Conservation (phyloP, 2,329 filamentous ascomycete species). For the Aspergillus costaricaensis region DNA sequence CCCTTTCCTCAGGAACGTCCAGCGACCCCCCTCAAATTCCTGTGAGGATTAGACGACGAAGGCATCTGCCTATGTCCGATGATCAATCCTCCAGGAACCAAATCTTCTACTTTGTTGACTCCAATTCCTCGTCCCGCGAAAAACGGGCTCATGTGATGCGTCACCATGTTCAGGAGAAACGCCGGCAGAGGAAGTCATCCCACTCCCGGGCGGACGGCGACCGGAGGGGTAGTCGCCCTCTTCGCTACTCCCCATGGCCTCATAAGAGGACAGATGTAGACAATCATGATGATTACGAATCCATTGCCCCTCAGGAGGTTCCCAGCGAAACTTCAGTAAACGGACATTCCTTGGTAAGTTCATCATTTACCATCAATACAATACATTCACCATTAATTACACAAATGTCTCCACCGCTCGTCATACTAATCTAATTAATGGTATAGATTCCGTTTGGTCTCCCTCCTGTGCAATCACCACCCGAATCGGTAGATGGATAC, state of each 20-base stretch:
- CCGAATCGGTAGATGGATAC: conserved; percentile 8
- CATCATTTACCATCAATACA: conserved; percentile 6
- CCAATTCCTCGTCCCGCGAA: conserved; percentile 42
- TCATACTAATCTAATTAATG: neutral
- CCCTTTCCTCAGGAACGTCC: conserved; percentile 20
- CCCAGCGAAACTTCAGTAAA: conserved; percentile 3
- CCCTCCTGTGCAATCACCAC: neutral
- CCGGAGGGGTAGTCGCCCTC: conserved; percentile 16
- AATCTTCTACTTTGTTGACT: conserved; percentile 45
- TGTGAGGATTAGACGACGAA: conserved; percentile 28
- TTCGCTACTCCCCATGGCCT: conserved; percentile 29
- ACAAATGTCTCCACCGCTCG: too few relatives aligned
- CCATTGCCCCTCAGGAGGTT: neutral
- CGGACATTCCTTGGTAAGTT: neutral
- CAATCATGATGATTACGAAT: conserved; percentile 1
- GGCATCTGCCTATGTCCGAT: conserved; percentile 27
- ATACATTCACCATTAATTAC: neutral
- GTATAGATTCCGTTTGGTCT: neutral
- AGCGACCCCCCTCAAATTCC: conserved; percentile 19
- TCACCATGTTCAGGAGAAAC: conserved; percentile 47
- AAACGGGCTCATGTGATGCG: conserved; percentile 49
- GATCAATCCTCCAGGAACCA: conserved; percentile 30
- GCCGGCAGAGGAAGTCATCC: conserved; percentile 34
- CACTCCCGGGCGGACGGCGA: conserved; percentile 21
- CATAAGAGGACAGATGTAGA: conserved; percentile 18